phyloP scores from a whole-genome alignment of 1,139 yeast species.

The Saccharomyces pastorianus region DNA sequence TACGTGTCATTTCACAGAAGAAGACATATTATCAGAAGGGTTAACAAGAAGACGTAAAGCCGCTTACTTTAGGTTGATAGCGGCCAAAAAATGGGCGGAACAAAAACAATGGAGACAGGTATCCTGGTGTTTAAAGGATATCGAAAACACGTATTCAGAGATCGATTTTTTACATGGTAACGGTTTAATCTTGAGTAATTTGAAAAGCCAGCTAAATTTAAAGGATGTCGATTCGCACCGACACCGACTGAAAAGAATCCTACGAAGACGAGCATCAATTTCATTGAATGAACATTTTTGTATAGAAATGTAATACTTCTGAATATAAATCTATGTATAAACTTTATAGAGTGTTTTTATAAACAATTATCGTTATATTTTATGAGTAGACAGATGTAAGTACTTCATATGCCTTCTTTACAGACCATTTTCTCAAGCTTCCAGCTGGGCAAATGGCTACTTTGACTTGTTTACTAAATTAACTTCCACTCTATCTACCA shows the following conservation, averaged over 20 bases:
- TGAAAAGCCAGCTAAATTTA: slow-evolving; percentile 10
- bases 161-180: slow-evolving; percentile 16
- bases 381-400: background rate
- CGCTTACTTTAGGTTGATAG: slow-evolving; percentile 67
- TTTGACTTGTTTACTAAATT: background rate
- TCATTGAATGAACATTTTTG: background rate
- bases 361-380: too few relatives aligned
- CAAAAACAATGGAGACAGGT: slow-evolving; percentile 29
- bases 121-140: slow-evolving; percentile 26
- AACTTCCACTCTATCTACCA: slow-evolving; percentile 45
- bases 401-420: background rate
- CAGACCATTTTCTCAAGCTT: too few relatives aligned
- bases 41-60: slow-evolving; percentile 62
- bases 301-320: background rate
- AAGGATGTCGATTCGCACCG: background rate
- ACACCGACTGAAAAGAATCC: slow-evolving; percentile 4
- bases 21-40: slow-evolving; percentile 42
- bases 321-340: background rate
- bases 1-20: slow-evolving; percentile 37
- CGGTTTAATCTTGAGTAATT: slow-evolving; percentile 21
- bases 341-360: background rate
- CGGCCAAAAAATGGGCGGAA: slow-evolving; percentile 65
- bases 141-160: slow-evolving; percentile 17
- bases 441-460: too few relatives aligned
- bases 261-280: slow-evolving; percentile 3